Evolutionary conservation across 345 rosid species (phyloP).

Genomic region (Salix exigua): DNA sequence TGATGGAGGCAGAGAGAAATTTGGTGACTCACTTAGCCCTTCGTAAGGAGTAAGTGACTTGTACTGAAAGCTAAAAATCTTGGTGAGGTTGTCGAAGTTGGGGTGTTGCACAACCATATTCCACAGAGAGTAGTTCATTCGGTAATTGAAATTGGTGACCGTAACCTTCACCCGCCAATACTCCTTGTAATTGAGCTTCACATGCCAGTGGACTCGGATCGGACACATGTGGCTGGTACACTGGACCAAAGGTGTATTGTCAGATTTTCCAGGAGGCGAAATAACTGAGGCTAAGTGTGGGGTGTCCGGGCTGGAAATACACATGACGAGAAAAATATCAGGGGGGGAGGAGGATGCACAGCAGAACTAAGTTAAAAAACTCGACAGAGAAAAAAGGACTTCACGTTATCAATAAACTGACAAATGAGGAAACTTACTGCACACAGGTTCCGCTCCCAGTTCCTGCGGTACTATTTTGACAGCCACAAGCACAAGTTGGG

Average conservation of each 20-base stretch:
- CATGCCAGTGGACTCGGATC: constrained; percentile 31
- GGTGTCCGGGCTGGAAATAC: constrained; percentile 18
- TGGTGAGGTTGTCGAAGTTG: constrained; percentile 30
- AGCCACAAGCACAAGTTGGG: constrained; percentile 33
- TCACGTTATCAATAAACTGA: neutral
- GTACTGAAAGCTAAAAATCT: constrained; percentile 26
- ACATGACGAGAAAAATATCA: neutral
- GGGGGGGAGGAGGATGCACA: neutral
- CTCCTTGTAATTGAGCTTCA: constrained; percentile 29
- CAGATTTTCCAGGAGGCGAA: constrained; percentile 12
- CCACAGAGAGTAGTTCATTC: constrained; percentile 28
- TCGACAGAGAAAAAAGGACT: neutral
- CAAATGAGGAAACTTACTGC: constrained; percentile 15
- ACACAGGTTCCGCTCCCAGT: constrained; percentile 20
- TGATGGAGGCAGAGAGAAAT: neutral
- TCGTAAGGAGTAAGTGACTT: constrained; percentile 30
- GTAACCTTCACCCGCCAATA: constrained; percentile 33
- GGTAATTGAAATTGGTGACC: constrained; percentile 27
- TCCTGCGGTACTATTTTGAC: constrained; percentile 20
- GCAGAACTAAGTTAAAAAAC: neutral
- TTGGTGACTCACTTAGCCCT: constrained; percentile 22
- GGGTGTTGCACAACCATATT: constrained; percentile 33
- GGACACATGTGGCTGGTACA: constrained; percentile 37
- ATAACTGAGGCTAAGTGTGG: constrained; percentile 32
- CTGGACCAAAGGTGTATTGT: constrained; percentile 26